Evolutionary conservation across 768 basidiomycete genomes (phyloP).

Genomic region (Xanthoconium stramineum): DNA sequence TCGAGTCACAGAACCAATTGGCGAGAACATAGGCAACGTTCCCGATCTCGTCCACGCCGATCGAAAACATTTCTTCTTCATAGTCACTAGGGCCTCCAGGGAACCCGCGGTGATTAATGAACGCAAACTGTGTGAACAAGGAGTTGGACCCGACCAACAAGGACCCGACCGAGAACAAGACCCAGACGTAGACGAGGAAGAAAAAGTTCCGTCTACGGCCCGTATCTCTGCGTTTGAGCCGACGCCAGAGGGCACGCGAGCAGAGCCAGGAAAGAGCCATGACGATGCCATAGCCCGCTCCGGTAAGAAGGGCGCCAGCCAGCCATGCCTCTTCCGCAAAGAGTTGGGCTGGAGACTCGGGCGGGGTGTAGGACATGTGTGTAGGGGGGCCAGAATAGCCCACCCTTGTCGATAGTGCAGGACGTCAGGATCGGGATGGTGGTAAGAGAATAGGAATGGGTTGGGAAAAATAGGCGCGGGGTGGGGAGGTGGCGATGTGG

Average conservation of each 20-base stretch:
- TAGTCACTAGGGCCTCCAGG: conserved; percentile 26
- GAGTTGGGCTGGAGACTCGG: conserved; percentile 17
- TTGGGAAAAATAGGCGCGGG: background rate
- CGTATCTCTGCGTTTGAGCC: conserved; percentile 13
- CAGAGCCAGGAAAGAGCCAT: conserved; percentile 24
- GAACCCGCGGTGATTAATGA: conserved; percentile 27
- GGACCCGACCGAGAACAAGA: conserved; percentile 24
- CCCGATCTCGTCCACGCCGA: conserved; percentile 20
- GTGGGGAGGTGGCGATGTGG: conserved; percentile 1
- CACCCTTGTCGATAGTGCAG: background rate
- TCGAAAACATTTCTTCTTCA: conserved; percentile 28
- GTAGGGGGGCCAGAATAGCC: conserved; percentile 1
- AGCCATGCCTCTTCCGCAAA: conserved; percentile 29
- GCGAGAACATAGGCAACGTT: conserved; percentile 27
- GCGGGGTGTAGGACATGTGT: conserved; percentile 19
- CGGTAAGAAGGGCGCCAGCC: conserved; percentile 25
- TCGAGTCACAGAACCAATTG: conserved; percentile 27
- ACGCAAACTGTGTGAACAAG: conserved; percentile 28
- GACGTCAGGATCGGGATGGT: background rate
- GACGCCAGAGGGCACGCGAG: conserved; percentile 15
- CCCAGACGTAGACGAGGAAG: conserved; percentile 23
- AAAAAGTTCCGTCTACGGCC: conserved; percentile 14
- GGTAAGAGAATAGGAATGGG: background rate
- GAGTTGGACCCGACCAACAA: conserved; percentile 28
- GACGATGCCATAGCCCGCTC: conserved; percentile 27